Evolutionary conservation across 805 yeast genomes (phyloP), one percentile per base, ranked within the genome.

Genomic region (Myxozyma vanderwaltii): DNA sequence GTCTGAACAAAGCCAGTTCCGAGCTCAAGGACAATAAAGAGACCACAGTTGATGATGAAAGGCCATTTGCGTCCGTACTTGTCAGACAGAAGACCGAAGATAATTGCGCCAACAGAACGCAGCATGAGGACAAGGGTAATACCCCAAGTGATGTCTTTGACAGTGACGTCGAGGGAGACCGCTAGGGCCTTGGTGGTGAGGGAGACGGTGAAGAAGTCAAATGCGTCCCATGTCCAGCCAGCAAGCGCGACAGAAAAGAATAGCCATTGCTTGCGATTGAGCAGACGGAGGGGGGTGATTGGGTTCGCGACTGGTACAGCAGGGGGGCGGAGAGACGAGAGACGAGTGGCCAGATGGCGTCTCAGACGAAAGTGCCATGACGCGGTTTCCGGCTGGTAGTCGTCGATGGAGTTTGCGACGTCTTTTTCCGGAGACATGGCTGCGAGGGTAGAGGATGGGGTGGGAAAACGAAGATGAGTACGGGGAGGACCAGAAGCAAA

Each of bases 201-300:
- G 12, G 86, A 79, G 8, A 84, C 85, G 29, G 82, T 74, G 69
- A 86, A 86, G 73, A 84, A 86, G 67, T 86, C 91, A 71, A 86
- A 80, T 2, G 89, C 85, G 67, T 86, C 91, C 79, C 85, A 78
- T 2, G 86, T 78, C 91, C 91, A 86, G 35, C 84, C 87, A 35
- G 74, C 70, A 65, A 83, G 81, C 1, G 88, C 89, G 68, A 84
- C 76, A 24, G 77, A 67, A 67, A 86, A 84, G 59, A 80, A 81
- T 59, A 79, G 77, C 88, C 90, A 86, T 67, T 85, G 86, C 59
- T 71, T 76, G 56, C 77, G 71, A 38, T 76, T 77, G 68, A 87
- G 76, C 63, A 71, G 71, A 10, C 71, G 70, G 26, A 86, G 74
- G 27, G 82, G 82, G 1, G 84, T 83, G 61, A 88, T 70, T 1